Conservation (phyloP, 2,329 filamentous ascomycete species). For the Arthrobotrys entomopaga region DNA sequence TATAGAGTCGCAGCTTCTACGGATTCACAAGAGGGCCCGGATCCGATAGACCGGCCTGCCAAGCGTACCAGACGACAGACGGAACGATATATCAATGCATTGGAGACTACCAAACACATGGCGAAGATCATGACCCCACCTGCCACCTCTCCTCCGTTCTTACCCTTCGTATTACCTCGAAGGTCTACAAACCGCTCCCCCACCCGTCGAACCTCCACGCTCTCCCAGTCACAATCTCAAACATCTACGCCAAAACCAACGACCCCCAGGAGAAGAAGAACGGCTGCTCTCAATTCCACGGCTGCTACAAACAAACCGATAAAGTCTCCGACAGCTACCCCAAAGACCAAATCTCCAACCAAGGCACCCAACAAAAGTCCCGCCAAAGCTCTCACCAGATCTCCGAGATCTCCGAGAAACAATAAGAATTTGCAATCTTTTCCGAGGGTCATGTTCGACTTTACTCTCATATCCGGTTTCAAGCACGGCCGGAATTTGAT, state of each 20-base stretch:
- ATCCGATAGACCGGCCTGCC: slow-evolving; percentile 34
- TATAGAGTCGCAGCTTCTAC: slow-evolving; percentile 12
- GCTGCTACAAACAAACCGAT: slow-evolving; percentile 14
- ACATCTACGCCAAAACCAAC: slow-evolving; percentile 19
- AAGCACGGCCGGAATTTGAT: slow-evolving; percentile 48
- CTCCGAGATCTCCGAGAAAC: slow-evolving; percentile 18
- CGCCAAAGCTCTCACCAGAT: slow-evolving; percentile 1
- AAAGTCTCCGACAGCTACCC: slow-evolving; percentile 13
- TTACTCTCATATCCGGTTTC: slow-evolving; percentile 39
- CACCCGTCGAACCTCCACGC: slow-evolving; percentile 19
- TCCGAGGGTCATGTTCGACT: slow-evolving; percentile 37
- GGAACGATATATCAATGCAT: slow-evolving; percentile 51
- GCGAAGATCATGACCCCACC: slow-evolving; percentile 53
- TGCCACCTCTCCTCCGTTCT: slow-evolving; percentile 43
- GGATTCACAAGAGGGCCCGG: slow-evolving; percentile 13
- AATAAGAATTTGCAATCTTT: slow-evolving; percentile 10
- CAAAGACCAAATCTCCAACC: slow-evolving; percentile 15
- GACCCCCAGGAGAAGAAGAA: slow-evolving; percentile 22
- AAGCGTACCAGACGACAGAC: slow-evolving; percentile 51
- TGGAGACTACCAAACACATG: slow-evolving; percentile 46
- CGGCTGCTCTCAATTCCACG: slow-evolving; percentile 1
- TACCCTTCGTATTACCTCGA: slow-evolving; percentile 46
- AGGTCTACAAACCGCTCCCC: slow-evolving; percentile 44
- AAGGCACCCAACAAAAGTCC: slow-evolving; percentile 13
- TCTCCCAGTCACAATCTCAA: slow-evolving; percentile 41